Evolutionary conservation across 352 stramenopile species (phyloP), one percentile per base, ranked within the genome.

Genomic region (Phytophthora sansomeana): DNA sequence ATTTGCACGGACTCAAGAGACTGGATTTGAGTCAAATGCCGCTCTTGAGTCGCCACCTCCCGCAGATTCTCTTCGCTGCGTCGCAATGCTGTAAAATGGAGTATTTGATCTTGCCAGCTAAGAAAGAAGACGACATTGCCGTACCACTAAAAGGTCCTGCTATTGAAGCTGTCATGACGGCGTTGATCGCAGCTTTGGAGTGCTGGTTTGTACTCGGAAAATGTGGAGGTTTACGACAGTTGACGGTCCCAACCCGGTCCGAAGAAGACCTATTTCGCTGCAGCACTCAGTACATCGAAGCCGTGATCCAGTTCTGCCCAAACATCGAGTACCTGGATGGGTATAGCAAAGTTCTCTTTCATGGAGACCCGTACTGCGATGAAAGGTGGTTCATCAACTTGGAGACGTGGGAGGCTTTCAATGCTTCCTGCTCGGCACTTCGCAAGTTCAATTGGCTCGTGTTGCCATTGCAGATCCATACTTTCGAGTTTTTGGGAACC

Each of bases 381-480:
- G 30, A 55, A 6, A 41, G 17, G 48, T 55, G 48, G 48, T 16
- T 24, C 21, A 36, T 59, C 28, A 39, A 24, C 16, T 7, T 59
- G 16, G 14, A 59, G 28, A 32, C 52, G 1, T 60, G 53, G 53
- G 16, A 51, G 42, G 26, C 16, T 29, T 60, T 60, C 11, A 52
- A 52, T 38, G 28, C 24, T 32, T 29, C 29, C 5, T 60, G 53
- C 19, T 51, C 38, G 6, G 3, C 24, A 13, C 54, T 61, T 6
- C 54, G 54, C 5, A 13, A 38, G 9, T 61, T 61, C 14, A 26
- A 28, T 17, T 52, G 39, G 39, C 7, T 4, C 4, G 29, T 61
- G 5, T 41, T 53, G 1, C 54, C 54, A 16, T 61, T 61, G 54
- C 26, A 16, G 54, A 61, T 6, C 42, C 54, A 26, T 61, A 46